Base-by-base conservation (phyloP, 768 basidiomycete species). In the Heimioporus sp. region DNA sequence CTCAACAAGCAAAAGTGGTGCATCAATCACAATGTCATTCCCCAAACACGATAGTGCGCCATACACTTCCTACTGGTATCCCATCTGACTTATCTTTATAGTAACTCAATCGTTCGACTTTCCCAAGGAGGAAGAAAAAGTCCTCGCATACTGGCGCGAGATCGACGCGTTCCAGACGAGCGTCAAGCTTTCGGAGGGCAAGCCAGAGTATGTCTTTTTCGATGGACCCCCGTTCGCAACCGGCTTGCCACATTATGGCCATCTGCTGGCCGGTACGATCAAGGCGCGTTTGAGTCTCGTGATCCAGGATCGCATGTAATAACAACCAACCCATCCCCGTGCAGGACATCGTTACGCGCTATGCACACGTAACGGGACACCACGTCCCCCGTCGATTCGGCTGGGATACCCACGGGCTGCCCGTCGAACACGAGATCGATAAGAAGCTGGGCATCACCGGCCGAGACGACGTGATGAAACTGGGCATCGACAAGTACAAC, bases 391-490 rank as follows among this genome's bases (percentile, higher is more conserved):
- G 96, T 52, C 84, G 96, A 47, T 98, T 98, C 67, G 96, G 96
- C 48, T 98, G 96, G 96, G 96, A 98, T 72, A 98, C 95, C 5
- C 96, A 99, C 73, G 96, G 96, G 46, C 83, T 99, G 24, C 97
- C 96, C 34, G 94, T 99, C 65, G 97, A 99, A 71, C 95, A 98
- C 75, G 92, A 97, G 76, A 99, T 99, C 75, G 97, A 99, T 80
- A 98, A 98, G 76, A 87, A 82, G 62, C 79, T 98, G 42, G 84
- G 84, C 37, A 97, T 98, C 76, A 94, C 87, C 31, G 85, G 92
- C 21, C 91, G 90, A 66, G 91, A 84, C 42, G 97, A 99, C 67
- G 97, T 99, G 39, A 78, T 98, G 73, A 80, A 78, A 31, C 88
- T 99, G 86, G 97, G 97, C 13, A 96, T 99, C 71, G 92, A 88